Conservation (phyloP, 495 filamentous ascomycete genomes). For the Pseudevernia furfuracea region DNA sequence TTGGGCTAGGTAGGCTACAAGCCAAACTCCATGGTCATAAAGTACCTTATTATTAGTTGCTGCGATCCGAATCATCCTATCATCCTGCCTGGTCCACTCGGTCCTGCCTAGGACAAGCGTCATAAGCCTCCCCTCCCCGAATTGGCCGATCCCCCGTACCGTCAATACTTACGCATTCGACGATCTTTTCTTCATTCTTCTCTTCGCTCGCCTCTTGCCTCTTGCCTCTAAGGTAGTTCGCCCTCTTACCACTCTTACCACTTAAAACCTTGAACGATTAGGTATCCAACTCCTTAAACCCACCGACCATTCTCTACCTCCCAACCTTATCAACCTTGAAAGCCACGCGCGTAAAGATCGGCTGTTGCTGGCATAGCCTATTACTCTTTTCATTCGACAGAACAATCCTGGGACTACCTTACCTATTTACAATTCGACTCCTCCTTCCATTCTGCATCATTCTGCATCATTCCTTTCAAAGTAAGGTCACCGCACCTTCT, state of each 20-base stretch:
- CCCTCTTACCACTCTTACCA: neutral
- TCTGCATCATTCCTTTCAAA: no score
- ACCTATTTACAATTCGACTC: conserved; percentile 7
- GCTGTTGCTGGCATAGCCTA: conserved; percentile 18
- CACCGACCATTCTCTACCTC: neutral
- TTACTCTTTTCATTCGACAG: conserved; percentile 14
- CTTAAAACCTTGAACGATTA: no score
- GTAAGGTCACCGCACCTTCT: conserved; percentile 1
- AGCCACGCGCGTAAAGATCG: conserved; percentile 20
- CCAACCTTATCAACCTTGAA: conserved; percentile 5
- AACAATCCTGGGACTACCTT: neutral
- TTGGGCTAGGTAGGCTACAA: neutral
- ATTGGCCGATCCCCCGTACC: neutral
- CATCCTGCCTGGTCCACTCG: no score
- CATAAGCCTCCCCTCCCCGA: neutral
- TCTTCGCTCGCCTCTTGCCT: neutral
- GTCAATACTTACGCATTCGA: conserved; percentile 9
- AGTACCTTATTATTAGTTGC: no score
- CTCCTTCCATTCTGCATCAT: conserved; percentile 3
- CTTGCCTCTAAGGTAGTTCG: no score
- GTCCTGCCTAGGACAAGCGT: conserved; percentile 6
- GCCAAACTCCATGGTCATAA: neutral
- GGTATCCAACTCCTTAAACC: no score
- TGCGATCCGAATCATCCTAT: no score
- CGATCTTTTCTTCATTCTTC: neutral